Evolutionary conservation across 1,139 yeast species (phyloP), one percentile per base, ranked within the genome.

Genomic region (Hyphopichia wangnamkhiaoensis): DNA sequence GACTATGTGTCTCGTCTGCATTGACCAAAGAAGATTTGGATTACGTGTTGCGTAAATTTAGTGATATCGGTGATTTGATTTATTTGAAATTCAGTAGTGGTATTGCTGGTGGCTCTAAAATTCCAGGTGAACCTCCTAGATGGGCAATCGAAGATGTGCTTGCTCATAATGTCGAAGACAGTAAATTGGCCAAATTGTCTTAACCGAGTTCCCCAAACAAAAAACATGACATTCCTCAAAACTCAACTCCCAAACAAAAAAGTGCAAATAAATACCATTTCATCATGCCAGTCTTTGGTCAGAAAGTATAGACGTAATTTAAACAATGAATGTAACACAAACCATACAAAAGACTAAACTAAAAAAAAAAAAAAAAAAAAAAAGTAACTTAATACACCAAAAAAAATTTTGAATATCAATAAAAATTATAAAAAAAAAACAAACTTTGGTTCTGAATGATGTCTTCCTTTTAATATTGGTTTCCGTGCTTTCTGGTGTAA

Each of bases 11-110:
- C 49, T 85, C 95, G 43, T 74, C 98, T 0, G 88, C 98, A 1
- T 75, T 94, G 53, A 93, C 96, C 21, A 93, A 93, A 65, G 94
- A 86, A 53, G 99, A 93, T 62, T 79, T 91, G 56, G 99, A 93
- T 63, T 76, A 80, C 49, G 76, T 91, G 32, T 74, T 93, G 50
- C 74, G 77, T 37, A 84, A 79, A 53, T 76, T 87, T 54, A 81
- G 82, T 54, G 90, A 84, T 53, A 76, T 90, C 43, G 99, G 98
- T 39, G 95, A 87, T 52, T 67, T 70, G 53, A 61, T 87, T 43
- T 81, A 75, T 58, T 76, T 91, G 63, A 90, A 90, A 59, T 82
- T 84, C 52, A 80, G 91, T 53, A 79, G 89, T 37, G 91, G 91
- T 41, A 71, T 76, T 44, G 88, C 89, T 25, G 89, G 90, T 37